These are phyloP conservation scores for Linnemannia hyalina DNA, from an alignment of 192 early-diverging fungal genomes.

Conservation along the genomic window DNA sequence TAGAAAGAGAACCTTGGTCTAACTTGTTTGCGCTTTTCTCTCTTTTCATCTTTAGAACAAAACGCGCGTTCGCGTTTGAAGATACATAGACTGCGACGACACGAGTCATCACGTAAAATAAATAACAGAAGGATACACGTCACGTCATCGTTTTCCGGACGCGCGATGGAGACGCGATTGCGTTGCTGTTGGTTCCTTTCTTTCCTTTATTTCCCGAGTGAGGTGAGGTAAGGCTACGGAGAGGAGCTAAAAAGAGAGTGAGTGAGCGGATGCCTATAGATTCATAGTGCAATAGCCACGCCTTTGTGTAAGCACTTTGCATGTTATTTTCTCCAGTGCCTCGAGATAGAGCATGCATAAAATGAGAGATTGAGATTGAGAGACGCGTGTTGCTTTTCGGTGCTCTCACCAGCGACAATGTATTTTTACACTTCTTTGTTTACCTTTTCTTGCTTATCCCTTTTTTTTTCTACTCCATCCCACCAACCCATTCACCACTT, in stretches of 20 bases:
- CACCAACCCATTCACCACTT: constrained; percentile 4
- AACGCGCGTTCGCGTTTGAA: constrained; percentile 17
- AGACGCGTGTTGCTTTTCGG: background rate
- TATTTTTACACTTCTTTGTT: background rate
- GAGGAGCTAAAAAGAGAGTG: too few species aligned
- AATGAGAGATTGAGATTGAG: background rate
- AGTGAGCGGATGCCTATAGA: too few species aligned
- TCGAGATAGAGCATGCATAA: background rate
- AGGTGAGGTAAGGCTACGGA: too few species aligned
- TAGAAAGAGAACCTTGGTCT: background rate
- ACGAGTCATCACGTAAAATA: too few species aligned
- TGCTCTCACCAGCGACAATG: background rate
- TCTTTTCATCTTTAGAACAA: constrained; percentile 27
- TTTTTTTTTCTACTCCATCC: background rate
- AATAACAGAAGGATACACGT: too few species aligned
- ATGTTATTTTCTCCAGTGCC: background rate
- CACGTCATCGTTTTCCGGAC: too few species aligned
- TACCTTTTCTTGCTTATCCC: background rate
- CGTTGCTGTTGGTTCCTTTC: too few species aligned
- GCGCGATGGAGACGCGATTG: too few species aligned
- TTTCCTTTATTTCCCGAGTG: too few species aligned
- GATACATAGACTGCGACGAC: too few species aligned
- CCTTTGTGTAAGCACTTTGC: background rate
- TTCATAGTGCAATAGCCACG: background rate
- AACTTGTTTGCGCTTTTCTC: constrained; percentile 11